These are phyloP conservation scores for Naegleria gruberi DNA, from an alignment of 208 protist species.

Conservation along the genomic window DNA sequence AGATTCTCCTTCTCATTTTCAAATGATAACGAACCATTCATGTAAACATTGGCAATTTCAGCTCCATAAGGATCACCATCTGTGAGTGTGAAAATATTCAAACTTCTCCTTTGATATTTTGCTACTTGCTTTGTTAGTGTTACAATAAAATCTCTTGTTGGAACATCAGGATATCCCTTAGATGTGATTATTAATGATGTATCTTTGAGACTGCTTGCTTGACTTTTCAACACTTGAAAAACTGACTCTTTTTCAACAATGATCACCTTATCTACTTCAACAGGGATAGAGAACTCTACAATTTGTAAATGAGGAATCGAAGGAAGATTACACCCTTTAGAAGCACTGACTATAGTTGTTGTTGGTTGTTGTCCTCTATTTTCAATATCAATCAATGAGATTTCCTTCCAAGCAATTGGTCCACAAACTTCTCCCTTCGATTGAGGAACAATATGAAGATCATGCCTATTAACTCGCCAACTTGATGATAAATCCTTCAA, in stretches of 20 bases:
- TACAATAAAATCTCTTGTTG: neutral
- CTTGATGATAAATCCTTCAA: neutral
- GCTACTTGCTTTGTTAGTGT: neutral
- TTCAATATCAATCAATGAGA: neutral
- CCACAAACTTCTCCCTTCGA: neutral
- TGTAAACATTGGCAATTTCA: conserved; percentile 5
- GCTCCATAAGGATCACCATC: conserved; percentile 11
- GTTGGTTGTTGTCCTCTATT: neutral
- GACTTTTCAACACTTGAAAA: neutral
- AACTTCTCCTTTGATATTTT: neutral
- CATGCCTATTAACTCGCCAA: neutral
- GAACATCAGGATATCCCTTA: neutral
- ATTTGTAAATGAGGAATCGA: neutral
- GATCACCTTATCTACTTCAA: neutral
- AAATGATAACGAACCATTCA: neutral
- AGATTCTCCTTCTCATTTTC: neutral
- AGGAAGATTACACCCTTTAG: neutral
- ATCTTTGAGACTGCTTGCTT: neutral
- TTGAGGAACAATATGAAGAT: neutral
- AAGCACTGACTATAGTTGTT: neutral
- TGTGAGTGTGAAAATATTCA: neutral
- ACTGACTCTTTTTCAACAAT: neutral
- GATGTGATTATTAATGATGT: neutral
- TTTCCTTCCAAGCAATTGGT: neutral
- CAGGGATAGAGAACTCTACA: neutral